Conservation (phyloP, 495 filamentous ascomycete genomes). For the Xylaria castorea region DNA sequence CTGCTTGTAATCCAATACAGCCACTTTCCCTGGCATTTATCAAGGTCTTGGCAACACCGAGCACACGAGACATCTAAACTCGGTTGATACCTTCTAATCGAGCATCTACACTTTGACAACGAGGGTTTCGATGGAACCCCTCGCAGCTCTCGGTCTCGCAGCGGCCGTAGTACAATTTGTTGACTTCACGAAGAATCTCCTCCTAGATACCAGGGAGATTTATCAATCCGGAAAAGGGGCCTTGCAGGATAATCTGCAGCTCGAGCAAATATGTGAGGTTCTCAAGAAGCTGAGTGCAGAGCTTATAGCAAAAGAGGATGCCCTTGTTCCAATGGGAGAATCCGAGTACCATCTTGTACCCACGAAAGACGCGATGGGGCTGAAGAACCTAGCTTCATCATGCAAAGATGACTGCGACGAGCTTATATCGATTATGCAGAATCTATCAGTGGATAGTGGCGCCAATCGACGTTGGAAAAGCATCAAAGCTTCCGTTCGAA, state of each 20-base stretch:
- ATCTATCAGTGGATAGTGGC: not conserved
- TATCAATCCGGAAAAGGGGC: not conserved
- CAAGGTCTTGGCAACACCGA: not conserved
- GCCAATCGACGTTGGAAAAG: not conserved
- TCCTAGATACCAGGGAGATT: not conserved
- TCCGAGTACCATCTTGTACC: not conserved
- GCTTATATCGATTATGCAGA: not conserved
- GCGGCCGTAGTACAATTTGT: not conserved
- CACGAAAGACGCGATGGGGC: not conserved
- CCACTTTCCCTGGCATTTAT: not conserved
- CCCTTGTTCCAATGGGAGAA: not conserved
- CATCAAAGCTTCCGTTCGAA: not conserved
- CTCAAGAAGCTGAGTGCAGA: not conserved
- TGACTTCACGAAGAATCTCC: not conserved
- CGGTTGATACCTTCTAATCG: not conserved
- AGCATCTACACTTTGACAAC: not conserved
- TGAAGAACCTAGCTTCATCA: not conserved
- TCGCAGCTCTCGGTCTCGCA: not conserved
- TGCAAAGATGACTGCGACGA: not conserved
- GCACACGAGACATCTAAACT: not conserved
- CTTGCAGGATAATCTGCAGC: not conserved
- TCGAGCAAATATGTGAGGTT: not conserved
- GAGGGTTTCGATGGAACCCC: not conserved
- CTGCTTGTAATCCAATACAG: not conserved
- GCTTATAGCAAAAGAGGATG: not conserved